phyloP scores from a whole-genome alignment of 2,329 filamentous ascomycete species.

The Aspergillus aculeatus region DNA sequence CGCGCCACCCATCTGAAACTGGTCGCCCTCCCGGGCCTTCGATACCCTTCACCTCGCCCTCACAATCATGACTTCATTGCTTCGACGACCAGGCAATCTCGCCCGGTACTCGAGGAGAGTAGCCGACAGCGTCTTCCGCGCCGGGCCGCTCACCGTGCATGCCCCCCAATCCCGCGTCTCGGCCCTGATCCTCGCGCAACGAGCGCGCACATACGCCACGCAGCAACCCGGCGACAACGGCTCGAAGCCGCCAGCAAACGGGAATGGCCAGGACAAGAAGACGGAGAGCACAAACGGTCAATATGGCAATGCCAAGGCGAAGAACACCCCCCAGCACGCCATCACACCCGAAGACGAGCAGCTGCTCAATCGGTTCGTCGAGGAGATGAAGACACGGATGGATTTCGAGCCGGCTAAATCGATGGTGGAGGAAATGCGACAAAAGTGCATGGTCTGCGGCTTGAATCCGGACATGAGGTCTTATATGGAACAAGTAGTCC shows the following conservation, averaged over 20 bases:
- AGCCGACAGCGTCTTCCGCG: conserved; percentile 53
- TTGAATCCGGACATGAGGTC: not conserved
- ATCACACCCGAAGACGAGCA: conserved; percentile 58
- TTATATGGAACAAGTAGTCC: conserved; percentile 44
- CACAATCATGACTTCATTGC: conserved; percentile 63
- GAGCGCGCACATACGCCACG: conserved; percentile 44
- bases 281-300: conserved; percentile 32
- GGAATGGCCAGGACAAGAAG: conserved; percentile 26
- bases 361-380: conserved; percentile 58
- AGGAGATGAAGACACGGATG: conserved; percentile 56
- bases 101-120: conserved; percentile 61
- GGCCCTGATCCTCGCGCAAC: conserved; percentile 34
- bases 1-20: conserved; percentile 18
- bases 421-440: not conserved
- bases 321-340: conserved; percentile 40
- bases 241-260: conserved; percentile 42
- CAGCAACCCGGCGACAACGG: conserved; percentile 44
- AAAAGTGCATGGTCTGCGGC: not conserved
- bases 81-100: conserved; percentile 66
- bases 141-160: conserved; percentile 46
- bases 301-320: conserved; percentile 41
- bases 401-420: conserved; percentile 37
- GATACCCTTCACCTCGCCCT: conserved; percentile 31
- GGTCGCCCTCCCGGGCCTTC: conserved; percentile 14
- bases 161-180: conserved; percentile 40